phyloP scores from a whole-genome alignment of 371 early-diverging fungal species.

The Apophysomyces variabilis region DNA sequence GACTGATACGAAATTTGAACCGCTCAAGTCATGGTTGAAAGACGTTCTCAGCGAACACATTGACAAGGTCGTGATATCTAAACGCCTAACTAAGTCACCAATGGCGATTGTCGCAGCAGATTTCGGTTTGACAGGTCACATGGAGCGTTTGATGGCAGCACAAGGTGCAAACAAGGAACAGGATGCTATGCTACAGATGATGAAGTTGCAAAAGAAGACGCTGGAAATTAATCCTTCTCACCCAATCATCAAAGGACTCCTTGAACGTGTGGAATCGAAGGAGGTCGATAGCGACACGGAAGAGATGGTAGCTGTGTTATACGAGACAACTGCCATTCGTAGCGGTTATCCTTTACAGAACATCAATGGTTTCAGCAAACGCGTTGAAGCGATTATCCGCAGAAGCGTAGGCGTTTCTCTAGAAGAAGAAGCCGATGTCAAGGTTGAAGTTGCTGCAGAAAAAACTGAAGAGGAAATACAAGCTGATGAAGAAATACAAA shows the following conservation, averaged over 20 bases:
- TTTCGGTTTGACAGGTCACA: slow-evolving; percentile 81
- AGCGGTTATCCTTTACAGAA: slow-evolving; percentile 77
- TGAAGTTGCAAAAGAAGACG: slow-evolving; percentile 74
- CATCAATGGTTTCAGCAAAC: slow-evolving; percentile 62
- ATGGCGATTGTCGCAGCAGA: slow-evolving; percentile 76
- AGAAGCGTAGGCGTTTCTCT: slow-evolving; percentile 63
- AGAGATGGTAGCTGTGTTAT: slow-evolving; percentile 69
- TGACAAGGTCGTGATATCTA: slow-evolving; percentile 79
- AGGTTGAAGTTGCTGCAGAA: slow-evolving; percentile 50
- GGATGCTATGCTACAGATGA: slow-evolving; percentile 59
- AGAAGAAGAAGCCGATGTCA: slow-evolving; percentile 54
- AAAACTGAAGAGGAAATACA: slow-evolving; percentile 43
- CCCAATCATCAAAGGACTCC: slow-evolving; percentile 63
- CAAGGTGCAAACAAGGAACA: slow-evolving; percentile 62
- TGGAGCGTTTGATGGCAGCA: slow-evolving; percentile 83
- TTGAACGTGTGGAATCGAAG: slow-evolving; percentile 53
- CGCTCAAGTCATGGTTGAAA: slow-evolving; percentile 72
- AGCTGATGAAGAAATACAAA: slow-evolving; percentile 37
- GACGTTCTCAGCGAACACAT: slow-evolving; percentile 65
- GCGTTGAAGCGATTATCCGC: slow-evolving; percentile 76
- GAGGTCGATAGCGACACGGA: slow-evolving; percentile 55
- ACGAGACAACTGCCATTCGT: slow-evolving; percentile 78
- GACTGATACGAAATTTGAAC: slow-evolving; percentile 62
- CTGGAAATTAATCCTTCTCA: slow-evolving; percentile 89
- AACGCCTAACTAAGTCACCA: slow-evolving; percentile 77